Evolutionary conservation across 495 filamentous ascomycete species (phyloP).

Genomic region (Aspergillus hancockii): DNA sequence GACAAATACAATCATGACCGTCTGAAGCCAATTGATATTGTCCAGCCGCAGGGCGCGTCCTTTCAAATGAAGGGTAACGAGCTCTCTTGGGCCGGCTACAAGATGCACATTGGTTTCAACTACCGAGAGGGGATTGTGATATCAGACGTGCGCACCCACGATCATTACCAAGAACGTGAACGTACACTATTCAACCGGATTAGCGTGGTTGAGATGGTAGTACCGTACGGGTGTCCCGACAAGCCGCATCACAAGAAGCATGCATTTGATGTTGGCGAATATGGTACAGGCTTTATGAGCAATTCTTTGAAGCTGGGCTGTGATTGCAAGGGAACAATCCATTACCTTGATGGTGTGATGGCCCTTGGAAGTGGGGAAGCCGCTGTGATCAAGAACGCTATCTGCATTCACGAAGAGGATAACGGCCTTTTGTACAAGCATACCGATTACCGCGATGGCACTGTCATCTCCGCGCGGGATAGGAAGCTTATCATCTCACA

Average conservation of each 20-base stretch:
- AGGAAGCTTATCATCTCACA: conserved; percentile 68
- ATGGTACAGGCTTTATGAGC: conserved; percentile 63
- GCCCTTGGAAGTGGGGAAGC: conserved; percentile 55
- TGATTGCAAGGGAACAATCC: conserved; percentile 67
- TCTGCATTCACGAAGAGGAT: conserved; percentile 73
- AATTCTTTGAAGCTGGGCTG: conserved; percentile 70
- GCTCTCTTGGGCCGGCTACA: conserved; percentile 40
- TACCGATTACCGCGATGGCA: conserved; percentile 65
- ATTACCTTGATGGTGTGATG: conserved; percentile 64
- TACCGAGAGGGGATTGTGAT: conserved; percentile 68
- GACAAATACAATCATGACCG: conserved; percentile 38
- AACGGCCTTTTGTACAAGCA: conserved; percentile 69
- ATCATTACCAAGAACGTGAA: conserved; percentile 61
- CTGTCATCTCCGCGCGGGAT: conserved; percentile 61
- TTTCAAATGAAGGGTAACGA: conserved; percentile 43
- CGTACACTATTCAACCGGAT: conserved; percentile 65
- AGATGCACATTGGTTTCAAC: conserved; percentile 68
- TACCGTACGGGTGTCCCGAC: conserved; percentile 62
- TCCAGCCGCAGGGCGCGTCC: conserved; percentile 41
- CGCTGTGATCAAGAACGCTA: conserved; percentile 55
- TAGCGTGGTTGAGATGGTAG: conserved; percentile 77
- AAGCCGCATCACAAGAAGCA: conserved; percentile 69
- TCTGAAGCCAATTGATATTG: conserved; percentile 43
- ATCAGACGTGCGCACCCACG: conserved; percentile 54
- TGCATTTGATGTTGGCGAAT: conserved; percentile 74